These are phyloP conservation scores for Zasmidium cellare DNA, from an alignment of 2,329 filamentous ascomycete genomes.

Conservation along the genomic window DNA sequence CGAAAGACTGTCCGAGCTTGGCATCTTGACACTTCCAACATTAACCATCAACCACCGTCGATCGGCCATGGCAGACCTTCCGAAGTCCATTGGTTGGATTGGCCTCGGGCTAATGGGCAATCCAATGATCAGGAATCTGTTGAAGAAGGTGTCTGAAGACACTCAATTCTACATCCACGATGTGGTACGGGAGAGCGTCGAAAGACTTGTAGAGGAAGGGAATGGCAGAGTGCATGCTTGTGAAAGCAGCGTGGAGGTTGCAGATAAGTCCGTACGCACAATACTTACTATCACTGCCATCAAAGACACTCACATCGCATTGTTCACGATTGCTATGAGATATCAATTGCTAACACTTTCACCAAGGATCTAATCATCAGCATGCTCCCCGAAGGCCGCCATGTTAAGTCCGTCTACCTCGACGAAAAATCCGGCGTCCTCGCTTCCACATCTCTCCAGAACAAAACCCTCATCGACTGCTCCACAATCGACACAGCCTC, in stretches of 20 bases:
- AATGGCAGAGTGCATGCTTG: conserved; percentile 41
- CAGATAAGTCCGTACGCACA: conserved; percentile 49
- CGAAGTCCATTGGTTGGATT: conserved; percentile 48
- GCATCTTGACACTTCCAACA: not conserved
- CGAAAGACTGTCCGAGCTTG: too few species aligned
- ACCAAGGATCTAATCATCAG: conserved; percentile 51
- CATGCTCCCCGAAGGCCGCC: conserved; percentile 56
- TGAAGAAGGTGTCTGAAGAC: conserved; percentile 45
- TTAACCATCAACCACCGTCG: not conserved
- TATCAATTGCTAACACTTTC: not conserved
- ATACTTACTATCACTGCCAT: not conserved
- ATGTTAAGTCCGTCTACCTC: conserved; percentile 54
- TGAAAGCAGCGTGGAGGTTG: conserved; percentile 49
- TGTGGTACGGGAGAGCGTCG: conserved; percentile 44
- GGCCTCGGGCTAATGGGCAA: conserved; percentile 58
- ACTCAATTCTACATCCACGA: conserved; percentile 53
- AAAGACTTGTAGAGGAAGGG: conserved; percentile 45
- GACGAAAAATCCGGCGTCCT: conserved; percentile 45
- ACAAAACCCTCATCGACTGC: conserved; percentile 55
- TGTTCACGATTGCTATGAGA: not conserved
- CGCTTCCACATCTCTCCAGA: conserved; percentile 38
- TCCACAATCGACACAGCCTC: conserved; percentile 58
- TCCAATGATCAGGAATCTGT: conserved; percentile 54
- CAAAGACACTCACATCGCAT: not conserved
- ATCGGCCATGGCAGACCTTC: conserved; percentile 26